Base-by-base conservation (phyloP, 495 filamentous ascomycete species). In the Aspergillus panamensis region DNA sequence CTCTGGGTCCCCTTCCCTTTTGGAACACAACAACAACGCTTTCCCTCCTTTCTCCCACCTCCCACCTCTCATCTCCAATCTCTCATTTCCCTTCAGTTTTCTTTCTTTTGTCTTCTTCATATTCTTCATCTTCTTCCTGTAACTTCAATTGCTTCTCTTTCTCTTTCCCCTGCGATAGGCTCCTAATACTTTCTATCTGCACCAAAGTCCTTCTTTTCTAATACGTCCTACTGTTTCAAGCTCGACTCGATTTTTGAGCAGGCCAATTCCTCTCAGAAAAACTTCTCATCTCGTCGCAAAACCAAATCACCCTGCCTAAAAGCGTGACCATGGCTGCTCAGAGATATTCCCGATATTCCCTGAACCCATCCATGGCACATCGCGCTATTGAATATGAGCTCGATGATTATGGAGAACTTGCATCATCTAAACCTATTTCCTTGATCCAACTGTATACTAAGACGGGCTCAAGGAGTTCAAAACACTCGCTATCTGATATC, bases 381-480 rank as follows among this genome's bases (percentile, higher is more conserved):
- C 51, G 39, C 8, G 30, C 40, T 50, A 20, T 19, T 17, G 33
- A 39, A 14, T 45, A 62, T 30, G 69, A 72, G 44, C 48, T 68
- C 10, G 43, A 51, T 48, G 55, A 61, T 29, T 40, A 65, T 30
- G 57, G 60, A 45, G 59, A 64, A 1, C 53, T 72, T 14, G 59
- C 62, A 5, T 72, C 65, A 8, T 65, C 67, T 21, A 61, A 59
- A 13, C 66, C 66, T 2, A 45, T 72, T n/a, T 57, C 63, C 37
- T 40, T 69, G 29, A 59, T 57, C 20, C 52, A 64, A 8, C 32
- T 68, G 8, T 62, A 51, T 31, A 55, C 32, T 2, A 61, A 51
- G 54, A 48, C 55, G 3, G 50, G 57, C 35, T 56, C 63, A 8
- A 66, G 52, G 42, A 35, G 51, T 14, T 48, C 44, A 48, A 63